Conservation (phyloP, 2,329 filamentous ascomycete genomes). For the Alternaria angustiovoidea region DNA sequence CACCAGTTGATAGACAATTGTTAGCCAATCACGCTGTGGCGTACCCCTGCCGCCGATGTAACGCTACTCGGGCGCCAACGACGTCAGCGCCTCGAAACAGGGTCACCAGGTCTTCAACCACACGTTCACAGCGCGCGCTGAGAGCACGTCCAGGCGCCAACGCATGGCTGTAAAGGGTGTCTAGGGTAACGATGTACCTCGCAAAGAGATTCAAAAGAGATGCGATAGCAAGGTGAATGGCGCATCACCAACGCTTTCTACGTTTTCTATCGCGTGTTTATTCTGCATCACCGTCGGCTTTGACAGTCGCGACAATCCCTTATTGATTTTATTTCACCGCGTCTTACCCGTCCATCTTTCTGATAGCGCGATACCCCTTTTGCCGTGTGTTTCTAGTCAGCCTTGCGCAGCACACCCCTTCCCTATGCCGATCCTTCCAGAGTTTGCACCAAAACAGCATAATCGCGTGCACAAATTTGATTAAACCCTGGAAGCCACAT, state of each 20-base stretch:
- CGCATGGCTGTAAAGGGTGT: slow-evolving; percentile 8
- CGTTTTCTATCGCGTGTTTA: background rate
- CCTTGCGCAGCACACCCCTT: background rate
- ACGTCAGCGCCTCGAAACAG: slow-evolving; percentile 39
- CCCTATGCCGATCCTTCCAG: slow-evolving; percentile 10
- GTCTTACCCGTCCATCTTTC: background rate
- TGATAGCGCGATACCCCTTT: slow-evolving; percentile 6
- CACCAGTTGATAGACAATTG: background rate
- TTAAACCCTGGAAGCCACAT: slow-evolving; percentile 11
- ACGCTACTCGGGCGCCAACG: slow-evolving; percentile 33
- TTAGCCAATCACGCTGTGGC: slow-evolving; percentile 35
- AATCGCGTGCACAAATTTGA: slow-evolving; percentile 6
- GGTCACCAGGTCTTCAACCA: slow-evolving; percentile 22
- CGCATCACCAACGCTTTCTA: background rate
- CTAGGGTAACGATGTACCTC: background rate
- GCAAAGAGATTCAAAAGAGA: slow-evolving; percentile 13
- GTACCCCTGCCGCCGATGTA: slow-evolving; percentile 15
- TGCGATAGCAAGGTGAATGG: background rate
- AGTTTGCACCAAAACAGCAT: slow-evolving; percentile 6
- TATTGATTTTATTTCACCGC: background rate
- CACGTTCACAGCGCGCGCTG: slow-evolving; percentile 8
- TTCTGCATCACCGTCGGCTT: slow-evolving; percentile 18
- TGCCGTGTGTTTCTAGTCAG: background rate
- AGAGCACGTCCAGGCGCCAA: slow-evolving; percentile 19
- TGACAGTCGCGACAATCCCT: slow-evolving; percentile 22